phyloP scores from a whole-genome alignment of 176 grass and related monocot species.

The Tuctoria greenei region DNA sequence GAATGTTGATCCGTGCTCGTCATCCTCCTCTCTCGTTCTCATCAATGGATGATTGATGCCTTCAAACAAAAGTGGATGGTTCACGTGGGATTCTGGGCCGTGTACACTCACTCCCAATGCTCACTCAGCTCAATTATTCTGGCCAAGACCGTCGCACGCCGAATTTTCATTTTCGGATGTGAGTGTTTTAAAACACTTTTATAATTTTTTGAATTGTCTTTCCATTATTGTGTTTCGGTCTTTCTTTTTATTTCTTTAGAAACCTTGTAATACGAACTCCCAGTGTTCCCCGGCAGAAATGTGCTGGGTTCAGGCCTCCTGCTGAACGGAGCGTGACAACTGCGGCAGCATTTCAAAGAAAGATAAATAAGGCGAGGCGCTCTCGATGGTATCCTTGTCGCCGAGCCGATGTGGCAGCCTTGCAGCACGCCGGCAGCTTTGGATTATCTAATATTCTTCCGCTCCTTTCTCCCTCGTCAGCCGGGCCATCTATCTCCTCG shows the following conservation, averaged over 20 bases:
- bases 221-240: not conserved
- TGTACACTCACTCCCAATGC: not conserved
- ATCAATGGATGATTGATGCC: slow-evolving; percentile 8
- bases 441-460: not conserved
- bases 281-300: not conserved
- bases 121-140: slow-evolving; percentile 24
- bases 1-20: not conserved
- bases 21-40: not conserved
- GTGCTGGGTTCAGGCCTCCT: not conserved
- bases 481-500: not conserved
- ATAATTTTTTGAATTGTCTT: too few species aligned
- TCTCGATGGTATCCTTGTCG: not conserved
- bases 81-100: slow-evolving; percentile 27
- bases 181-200: too few species aligned
- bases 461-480: not conserved
- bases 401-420: slow-evolving; percentile 26
- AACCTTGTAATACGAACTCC: too few species aligned
- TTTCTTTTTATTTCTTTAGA: too few species aligned
- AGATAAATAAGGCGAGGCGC: not conserved
- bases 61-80: too few species aligned
- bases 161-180: too few species aligned
- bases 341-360: too few species aligned
- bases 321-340: not conserved
- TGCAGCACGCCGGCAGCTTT: not conserved
- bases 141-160: too few species aligned